phyloP scores from a whole-genome alignment of 2,329 filamentous ascomycete genomes.

The Periglandula ipomoeae region DNA sequence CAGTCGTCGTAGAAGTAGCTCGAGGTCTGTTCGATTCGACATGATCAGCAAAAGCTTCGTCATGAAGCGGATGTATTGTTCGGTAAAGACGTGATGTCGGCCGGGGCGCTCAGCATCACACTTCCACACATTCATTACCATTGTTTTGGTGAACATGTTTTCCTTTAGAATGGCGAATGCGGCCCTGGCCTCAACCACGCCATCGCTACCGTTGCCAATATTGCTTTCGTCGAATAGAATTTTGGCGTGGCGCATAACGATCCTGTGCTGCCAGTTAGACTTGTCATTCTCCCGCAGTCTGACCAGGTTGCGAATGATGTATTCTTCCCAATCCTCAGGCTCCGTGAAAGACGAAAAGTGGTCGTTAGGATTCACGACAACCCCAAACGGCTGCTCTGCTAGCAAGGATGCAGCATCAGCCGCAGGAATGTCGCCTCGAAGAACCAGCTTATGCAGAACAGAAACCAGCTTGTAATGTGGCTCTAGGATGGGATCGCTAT shows the following conservation, averaged over 20 bases:
- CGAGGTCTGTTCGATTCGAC: conserved; percentile 65
- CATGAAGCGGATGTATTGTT: conserved; percentile 78
- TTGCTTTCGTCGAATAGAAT: conserved; percentile 42
- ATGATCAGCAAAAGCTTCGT: conserved; percentile 64
- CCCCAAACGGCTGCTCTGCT: conserved; percentile 45
- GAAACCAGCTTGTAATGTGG: conserved; percentile 89
- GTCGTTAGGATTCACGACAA: conserved; percentile 23
- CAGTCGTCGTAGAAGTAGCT: conserved; percentile 68
- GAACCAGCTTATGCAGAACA: conserved; percentile 72
- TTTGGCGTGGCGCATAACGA: conserved; percentile 64
- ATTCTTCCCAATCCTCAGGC: conserved; percentile 51
- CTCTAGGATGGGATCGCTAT: conserved; percentile 73
- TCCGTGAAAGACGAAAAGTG: conserved; percentile 26
- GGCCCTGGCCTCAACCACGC: conserved; percentile 60
- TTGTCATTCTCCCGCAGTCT: conserved; percentile 66
- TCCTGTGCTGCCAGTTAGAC: conserved; percentile 90
- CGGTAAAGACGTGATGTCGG: conserved; percentile 85
- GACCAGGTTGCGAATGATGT: conserved; percentile 41
- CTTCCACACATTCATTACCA: conserved; percentile 92
- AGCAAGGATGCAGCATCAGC: conserved; percentile 43
- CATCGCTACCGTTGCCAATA: conserved; percentile 30
- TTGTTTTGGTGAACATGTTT: conserved; percentile 81
- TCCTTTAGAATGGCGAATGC: conserved; percentile 68
- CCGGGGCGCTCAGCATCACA: conserved; percentile 78
- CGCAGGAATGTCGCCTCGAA: conserved; percentile 36